Percentiles rank a stretch among this genome's conserved stretches.
Conservation (phyloP, 257 asterid genomes). For the Nyctanthes arbortristis region DNA sequence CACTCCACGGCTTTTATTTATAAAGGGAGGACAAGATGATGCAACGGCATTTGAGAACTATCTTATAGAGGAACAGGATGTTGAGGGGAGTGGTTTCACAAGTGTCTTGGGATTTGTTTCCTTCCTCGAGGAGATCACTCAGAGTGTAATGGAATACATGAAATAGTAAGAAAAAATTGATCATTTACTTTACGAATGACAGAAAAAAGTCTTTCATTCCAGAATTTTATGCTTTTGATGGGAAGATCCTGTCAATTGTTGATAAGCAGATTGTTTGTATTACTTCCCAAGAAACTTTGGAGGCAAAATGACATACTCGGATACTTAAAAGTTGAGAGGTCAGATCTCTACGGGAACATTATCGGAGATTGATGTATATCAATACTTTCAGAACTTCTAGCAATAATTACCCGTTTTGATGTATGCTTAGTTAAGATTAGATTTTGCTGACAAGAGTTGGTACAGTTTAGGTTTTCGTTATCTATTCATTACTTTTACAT, state of each 20-base stretch:
- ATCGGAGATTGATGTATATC: not conserved
- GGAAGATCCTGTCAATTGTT: not conserved
- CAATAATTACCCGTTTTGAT: not conserved
- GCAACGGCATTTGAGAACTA: constrained; percentile 84
- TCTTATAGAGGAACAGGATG: constrained; percentile 97
- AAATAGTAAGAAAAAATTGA: constrained; percentile 21
- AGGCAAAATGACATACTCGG: not conserved
- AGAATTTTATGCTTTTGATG: not conserved
- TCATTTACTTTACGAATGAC: not conserved
- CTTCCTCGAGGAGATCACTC: constrained; percentile 83
- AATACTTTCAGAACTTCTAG: not conserved
- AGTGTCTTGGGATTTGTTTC: constrained; percentile 89
- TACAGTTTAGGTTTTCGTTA: not conserved
- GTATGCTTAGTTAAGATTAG: constrained; percentile 1
- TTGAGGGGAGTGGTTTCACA: constrained; percentile 76
- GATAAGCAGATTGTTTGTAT: not conserved
- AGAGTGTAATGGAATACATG: constrained; percentile 66
- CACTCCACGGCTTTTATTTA: constrained; percentile 78
- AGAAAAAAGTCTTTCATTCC: not conserved
- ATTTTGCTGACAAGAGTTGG: not conserved
- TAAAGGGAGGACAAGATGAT: constrained; percentile 84
- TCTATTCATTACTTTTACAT: not conserved
- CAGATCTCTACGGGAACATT: not conserved
- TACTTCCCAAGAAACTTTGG: not conserved
- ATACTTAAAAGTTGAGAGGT: not conserved